Conservation (phyloP, 345 rosid species). For the Aurinia saxatilis region DNA sequence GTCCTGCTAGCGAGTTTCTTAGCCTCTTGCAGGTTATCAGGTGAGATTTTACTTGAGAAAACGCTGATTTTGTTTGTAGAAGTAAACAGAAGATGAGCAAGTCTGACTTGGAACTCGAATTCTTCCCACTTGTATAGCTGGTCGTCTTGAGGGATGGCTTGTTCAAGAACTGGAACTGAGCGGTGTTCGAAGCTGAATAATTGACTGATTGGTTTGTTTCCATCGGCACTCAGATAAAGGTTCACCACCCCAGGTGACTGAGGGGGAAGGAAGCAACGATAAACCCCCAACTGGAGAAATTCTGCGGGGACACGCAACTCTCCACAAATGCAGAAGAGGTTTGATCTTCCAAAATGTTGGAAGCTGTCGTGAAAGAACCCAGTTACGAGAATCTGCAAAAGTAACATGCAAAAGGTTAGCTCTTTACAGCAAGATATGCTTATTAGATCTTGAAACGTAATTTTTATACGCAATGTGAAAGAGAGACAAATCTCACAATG, state of each 20-base stretch:
- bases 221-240: constrained; percentile 72
- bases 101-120: constrained; percentile 71
- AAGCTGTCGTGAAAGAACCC: constrained; percentile 66
- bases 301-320: constrained; percentile 53
- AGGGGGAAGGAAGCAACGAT: constrained; percentile 65
- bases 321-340: constrained; percentile 70
- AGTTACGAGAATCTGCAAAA: constrained; percentile 57
- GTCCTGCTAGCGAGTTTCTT: constrained; percentile 56
- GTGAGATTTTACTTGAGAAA: constrained; percentile 46
- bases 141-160: constrained; percentile 30
- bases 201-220: constrained; percentile 76
- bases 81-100: constrained; percentile 72
- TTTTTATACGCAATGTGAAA: background rate
- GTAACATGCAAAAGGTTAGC: background rate
- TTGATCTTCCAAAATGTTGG: constrained; percentile 50
- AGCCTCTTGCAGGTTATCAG: constrained; percentile 57
- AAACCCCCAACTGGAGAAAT: constrained; percentile 68
- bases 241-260: constrained; percentile 65
- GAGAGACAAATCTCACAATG: background rate
- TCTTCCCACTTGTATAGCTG: constrained; percentile 54
- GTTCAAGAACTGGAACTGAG: constrained; percentile 20
- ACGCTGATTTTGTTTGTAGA: constrained; percentile 52
- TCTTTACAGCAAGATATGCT: background rate
- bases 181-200: constrained; percentile 68
- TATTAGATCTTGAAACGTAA: background rate